Percentiles rank a stretch among this genome's conserved stretches.
phyloP scores from a whole-genome alignment of 768 basidiomycete species.

The Calvatia gigantea region DNA sequence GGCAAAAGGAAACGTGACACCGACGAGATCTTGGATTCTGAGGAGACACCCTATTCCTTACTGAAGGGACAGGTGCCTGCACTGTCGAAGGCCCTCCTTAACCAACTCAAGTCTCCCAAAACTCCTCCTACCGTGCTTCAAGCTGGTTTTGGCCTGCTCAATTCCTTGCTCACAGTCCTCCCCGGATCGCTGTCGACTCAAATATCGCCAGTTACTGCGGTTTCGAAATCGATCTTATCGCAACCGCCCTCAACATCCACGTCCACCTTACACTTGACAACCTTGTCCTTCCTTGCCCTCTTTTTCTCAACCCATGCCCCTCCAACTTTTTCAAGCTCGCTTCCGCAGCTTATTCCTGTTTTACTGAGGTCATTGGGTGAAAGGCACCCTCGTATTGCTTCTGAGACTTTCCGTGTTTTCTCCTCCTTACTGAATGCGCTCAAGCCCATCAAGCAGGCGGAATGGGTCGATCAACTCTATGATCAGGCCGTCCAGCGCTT shows the following conservation, averaged over 20 bases:
- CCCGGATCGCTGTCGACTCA: constrained; percentile 80
- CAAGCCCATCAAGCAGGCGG: constrained; percentile 59
- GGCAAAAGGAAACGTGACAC: constrained; percentile 78
- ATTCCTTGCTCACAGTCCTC: constrained; percentile 72
- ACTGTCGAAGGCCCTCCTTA: constrained; percentile 76
- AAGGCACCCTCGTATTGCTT: constrained; percentile 83
- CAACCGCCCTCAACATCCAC: constrained; percentile 72
- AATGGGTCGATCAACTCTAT: constrained; percentile 76
- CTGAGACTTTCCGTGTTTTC: constrained; percentile 86
- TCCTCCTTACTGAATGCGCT: constrained; percentile 76
- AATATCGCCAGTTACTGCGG: constrained; percentile 57
- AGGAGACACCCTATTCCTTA: constrained; percentile 69
- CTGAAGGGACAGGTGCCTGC: constrained; percentile 74
- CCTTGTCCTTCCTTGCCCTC: constrained; percentile 79
- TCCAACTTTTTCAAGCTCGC: constrained; percentile 50
- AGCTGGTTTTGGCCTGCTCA: constrained; percentile 79
- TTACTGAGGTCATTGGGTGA: constrained; percentile 75
- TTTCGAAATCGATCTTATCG: constrained; percentile 60
- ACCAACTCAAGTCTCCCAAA: constrained; percentile 82
- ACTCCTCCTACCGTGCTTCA: constrained; percentile 75
- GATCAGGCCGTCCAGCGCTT: constrained; percentile 68
- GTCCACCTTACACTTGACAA: constrained; percentile 78
- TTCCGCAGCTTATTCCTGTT: constrained; percentile 69
- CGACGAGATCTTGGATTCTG: constrained; percentile 65
- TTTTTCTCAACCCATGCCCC: constrained; percentile 76